A percentile compares a stretch with the other conserved stretches of the same genome.
Evolutionary conservation across 2,329 filamentous ascomycete genomes (phyloP).

Genomic region (Aspergillus sp.): DNA sequence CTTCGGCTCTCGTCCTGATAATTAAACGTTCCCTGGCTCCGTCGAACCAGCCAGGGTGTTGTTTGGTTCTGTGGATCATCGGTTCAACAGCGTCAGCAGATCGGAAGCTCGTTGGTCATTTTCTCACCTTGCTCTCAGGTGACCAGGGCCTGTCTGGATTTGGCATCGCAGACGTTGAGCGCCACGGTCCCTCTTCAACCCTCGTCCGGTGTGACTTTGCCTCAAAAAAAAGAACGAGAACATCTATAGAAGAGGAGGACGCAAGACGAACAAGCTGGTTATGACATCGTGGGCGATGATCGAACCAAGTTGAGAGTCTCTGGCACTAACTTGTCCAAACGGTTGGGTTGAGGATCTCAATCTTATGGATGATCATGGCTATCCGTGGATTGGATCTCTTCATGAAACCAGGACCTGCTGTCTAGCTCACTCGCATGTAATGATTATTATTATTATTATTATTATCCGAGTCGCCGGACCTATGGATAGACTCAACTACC

Average conservation of each 20-base stretch:
- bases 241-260: too few species aligned
- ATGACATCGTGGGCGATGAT: background rate
- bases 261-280: background rate
- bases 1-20: background rate
- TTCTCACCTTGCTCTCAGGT: slow-evolving; percentile 3
- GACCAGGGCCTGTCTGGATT: background rate
- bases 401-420: too few species aligned
- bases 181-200: too few species aligned
- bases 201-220: too few species aligned
- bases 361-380: background rate
- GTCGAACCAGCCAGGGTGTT: slow-evolving; percentile 5
- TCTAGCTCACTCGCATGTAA: too few species aligned
- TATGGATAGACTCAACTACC: too few species aligned
- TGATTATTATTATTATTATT: too few species aligned
- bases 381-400: background rate
- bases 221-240: too few species aligned
- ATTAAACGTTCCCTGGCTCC: slow-evolving; percentile 7
- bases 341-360: background rate
- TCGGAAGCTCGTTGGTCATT: slow-evolving; percentile 1
- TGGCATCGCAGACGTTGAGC: background rate
- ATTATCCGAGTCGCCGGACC: too few species aligned
- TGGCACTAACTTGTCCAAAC: background rate
- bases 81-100: slow-evolving; percentile 6
- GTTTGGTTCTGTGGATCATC: slow-evolving; percentile 1
- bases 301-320: background rate